phyloP scores from a whole-genome alignment of 257 asterid genomes.

The Solanum microdontum region DNA sequence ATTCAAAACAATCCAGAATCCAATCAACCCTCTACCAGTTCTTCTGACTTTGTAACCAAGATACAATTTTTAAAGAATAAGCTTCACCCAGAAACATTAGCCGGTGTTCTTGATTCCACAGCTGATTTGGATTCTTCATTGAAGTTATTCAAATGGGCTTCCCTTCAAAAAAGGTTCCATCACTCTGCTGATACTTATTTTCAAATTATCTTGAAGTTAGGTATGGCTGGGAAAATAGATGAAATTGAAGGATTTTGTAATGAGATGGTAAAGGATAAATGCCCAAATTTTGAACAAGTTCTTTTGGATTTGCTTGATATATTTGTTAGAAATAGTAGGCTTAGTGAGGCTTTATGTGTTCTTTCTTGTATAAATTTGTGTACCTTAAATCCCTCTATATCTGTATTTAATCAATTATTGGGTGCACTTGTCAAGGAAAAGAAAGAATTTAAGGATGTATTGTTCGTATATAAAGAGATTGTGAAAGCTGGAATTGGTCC shows the following conservation, averaged over 20 bases:
- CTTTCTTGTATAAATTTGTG: conserved; percentile 44
- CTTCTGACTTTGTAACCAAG: conserved; percentile 44
- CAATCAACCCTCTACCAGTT: conserved; percentile 21
- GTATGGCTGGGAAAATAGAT: conserved; percentile 56
- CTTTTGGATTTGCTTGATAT: conserved; percentile 42
- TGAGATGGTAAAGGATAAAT: conserved; percentile 56
- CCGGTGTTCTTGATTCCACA: conserved; percentile 37
- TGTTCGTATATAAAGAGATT: conserved; percentile 81
- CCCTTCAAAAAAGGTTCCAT: conserved; percentile 43
- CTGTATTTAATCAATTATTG: conserved; percentile 38
- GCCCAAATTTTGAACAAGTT: conserved; percentile 35
- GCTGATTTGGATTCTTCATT: conserved; percentile 61
- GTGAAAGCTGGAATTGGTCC: conserved; percentile 67
- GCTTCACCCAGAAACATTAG: conserved; percentile 49
- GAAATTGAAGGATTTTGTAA: conserved; percentile 66
- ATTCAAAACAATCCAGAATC: conserved; percentile 25
- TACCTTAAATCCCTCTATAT: conserved; percentile 39
- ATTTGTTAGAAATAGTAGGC: conserved; percentile 35
- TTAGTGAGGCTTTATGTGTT: conserved; percentile 60
- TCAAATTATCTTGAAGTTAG: conserved; percentile 58
- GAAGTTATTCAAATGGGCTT: conserved; percentile 70
- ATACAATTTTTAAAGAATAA: conserved; percentile 33
- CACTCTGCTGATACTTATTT: conserved; percentile 58
- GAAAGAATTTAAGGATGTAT: conserved; percentile 57
- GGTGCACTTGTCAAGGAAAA: conserved; percentile 46